Evolutionary conservation across 768 basidiomycete genomes (phyloP).

Genomic region (Collybiopsis confluens): DNA sequence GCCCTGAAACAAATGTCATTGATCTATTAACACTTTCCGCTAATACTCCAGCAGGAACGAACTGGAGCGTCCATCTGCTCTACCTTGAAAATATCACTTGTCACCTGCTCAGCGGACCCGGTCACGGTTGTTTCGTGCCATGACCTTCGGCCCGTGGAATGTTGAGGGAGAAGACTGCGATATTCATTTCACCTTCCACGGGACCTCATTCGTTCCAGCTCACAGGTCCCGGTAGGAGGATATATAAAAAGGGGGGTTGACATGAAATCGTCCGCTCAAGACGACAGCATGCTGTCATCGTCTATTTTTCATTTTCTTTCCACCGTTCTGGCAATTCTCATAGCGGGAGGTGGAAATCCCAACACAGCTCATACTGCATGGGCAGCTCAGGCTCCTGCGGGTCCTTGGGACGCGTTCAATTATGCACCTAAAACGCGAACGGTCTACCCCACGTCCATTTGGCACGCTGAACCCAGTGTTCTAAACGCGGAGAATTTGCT

Average conservation of each 20-base stretch:
- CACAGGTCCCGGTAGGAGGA: background rate
- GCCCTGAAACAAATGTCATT: too few species aligned
- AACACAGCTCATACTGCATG: too few species aligned
- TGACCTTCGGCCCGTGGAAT: background rate
- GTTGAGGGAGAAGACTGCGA: background rate
- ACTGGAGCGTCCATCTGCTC: too few species aligned
- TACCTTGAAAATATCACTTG: too few species aligned
- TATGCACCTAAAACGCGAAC: constrained; percentile 43
- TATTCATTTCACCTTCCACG: background rate
- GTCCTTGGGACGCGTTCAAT: constrained; percentile 53
- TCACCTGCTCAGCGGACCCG: background rate
- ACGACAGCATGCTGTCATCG: too few species aligned
- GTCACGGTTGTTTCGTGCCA: background rate
- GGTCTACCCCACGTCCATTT: constrained; percentile 39
- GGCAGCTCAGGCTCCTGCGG: constrained; percentile 31
- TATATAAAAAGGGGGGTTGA: background rate
- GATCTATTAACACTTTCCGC: too few species aligned
- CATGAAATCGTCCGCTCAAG: too few species aligned
- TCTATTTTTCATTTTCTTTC: background rate
- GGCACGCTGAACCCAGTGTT: constrained; percentile 32
- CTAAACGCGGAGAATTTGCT: constrained; percentile 28
- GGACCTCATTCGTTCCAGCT: background rate
- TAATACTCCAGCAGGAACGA: too few species aligned
- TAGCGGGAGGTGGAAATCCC: background rate
- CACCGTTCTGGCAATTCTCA: background rate